Evolutionary conservation across 176 grass and related monocot genomes (phyloP).

Genomic region (Oryza meyeriana): DNA sequence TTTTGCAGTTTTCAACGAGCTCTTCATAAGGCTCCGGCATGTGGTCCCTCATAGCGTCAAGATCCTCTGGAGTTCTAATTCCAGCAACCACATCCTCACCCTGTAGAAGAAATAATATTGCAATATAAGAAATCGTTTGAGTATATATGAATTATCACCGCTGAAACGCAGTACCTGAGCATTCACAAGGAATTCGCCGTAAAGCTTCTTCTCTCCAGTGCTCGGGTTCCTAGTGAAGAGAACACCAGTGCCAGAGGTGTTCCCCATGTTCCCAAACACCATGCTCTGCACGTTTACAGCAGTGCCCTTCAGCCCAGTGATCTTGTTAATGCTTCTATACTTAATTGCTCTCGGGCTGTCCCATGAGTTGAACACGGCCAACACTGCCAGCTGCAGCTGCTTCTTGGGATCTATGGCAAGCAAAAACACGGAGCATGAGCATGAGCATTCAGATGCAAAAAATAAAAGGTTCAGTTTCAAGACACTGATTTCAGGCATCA

Average conservation of each 20-base stretch:
- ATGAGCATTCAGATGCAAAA: background rate
- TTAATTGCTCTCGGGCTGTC: constrained; percentile 88
- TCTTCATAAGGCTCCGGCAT: constrained; percentile 79
- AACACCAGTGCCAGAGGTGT: constrained; percentile 92
- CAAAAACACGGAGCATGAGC: background rate
- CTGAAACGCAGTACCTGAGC: constrained; percentile 60
- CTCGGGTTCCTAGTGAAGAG: constrained; percentile 94
- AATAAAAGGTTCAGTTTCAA: constrained; percentile 12
- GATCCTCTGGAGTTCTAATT: constrained; percentile 86
- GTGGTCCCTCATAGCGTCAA: constrained; percentile 70
- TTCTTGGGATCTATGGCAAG: constrained; percentile 61
- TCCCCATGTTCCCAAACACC: constrained; percentile 99
- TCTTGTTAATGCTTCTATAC: constrained; percentile 92
- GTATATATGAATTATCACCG: background rate
- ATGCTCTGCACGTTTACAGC: constrained; percentile 96
- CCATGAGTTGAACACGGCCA: constrained; percentile 91
- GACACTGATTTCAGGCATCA: background rate
- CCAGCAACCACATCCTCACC: constrained; percentile 98
- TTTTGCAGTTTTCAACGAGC: constrained; percentile 88
- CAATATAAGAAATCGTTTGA: background rate
- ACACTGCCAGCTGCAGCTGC: constrained; percentile 67
- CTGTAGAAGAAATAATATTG: constrained; percentile 30
- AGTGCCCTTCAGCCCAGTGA: constrained; percentile 76
- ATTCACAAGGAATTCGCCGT: constrained; percentile 92
- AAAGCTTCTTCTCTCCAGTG: constrained; percentile 97